Evolutionary conservation across 331 rosid genomes (phyloP).

Genomic region (Rhamnella rubrinervis): DNA sequence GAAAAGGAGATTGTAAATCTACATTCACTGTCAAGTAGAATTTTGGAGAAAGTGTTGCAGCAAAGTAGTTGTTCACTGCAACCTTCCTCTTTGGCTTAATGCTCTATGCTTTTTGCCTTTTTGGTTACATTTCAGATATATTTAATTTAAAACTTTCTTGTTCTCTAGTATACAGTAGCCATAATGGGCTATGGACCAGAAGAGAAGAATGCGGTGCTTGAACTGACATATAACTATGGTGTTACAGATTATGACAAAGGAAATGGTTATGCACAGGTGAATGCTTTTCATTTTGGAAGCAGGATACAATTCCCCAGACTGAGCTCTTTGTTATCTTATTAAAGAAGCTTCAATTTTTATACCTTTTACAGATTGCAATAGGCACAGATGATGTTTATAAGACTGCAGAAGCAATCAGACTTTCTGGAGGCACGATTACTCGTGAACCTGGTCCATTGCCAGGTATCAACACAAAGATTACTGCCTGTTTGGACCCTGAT

Average conservation of each 20-base stretch:
- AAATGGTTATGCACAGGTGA: constrained; percentile 41
- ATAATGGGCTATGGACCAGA: constrained; percentile 34
- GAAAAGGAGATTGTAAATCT: background rate
- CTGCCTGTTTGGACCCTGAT: constrained; percentile 38
- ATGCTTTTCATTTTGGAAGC: background rate
- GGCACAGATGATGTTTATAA: constrained; percentile 37
- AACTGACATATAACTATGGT: constrained; percentile 37
- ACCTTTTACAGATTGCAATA: constrained; percentile 30
- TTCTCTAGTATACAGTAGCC: constrained; percentile 23
- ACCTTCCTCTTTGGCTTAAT: background rate
- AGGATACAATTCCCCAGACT: background rate
- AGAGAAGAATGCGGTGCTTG: constrained; percentile 35
- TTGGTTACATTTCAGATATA: background rate
- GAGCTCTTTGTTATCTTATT: background rate
- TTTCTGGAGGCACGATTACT: constrained; percentile 28
- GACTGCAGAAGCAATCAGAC: constrained; percentile 32
- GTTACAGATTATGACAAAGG: constrained; percentile 34
- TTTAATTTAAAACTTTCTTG: background rate
- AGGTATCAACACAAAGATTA: constrained; percentile 37
- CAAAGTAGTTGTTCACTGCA: background rate
- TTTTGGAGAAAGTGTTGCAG: background rate
- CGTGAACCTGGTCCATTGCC: constrained; percentile 43
- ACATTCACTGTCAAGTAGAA: background rate
- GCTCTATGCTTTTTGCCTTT: background rate
- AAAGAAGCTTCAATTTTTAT: background rate